Evolutionary conservation across 2,329 filamentous ascomycete genomes (phyloP).

Genomic region (Penicillium sp.): DNA sequence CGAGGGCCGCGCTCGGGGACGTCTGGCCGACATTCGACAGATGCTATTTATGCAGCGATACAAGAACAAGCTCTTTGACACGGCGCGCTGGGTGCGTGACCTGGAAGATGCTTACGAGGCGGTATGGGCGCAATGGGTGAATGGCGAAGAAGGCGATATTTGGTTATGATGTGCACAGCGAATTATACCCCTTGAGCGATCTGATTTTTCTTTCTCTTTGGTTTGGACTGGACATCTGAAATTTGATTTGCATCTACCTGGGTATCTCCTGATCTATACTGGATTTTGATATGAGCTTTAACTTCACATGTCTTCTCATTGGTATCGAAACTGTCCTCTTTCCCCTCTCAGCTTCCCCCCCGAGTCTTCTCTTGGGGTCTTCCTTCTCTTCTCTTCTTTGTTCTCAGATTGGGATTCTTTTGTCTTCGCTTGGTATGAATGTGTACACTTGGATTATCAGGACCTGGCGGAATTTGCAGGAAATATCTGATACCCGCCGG

Average conservation of each 20-base stretch:
- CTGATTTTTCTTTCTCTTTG: conserved; percentile 17
- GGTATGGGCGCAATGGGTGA: conserved; percentile 87
- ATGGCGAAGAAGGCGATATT: conserved; percentile 87
- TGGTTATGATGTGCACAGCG: conserved; percentile 61
- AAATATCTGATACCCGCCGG: background rate
- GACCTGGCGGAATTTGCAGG: too few relatives aligned
- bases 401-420: background rate
- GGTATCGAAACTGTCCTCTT: background rate
- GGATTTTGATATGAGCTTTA: background rate
- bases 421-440: background rate
- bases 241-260: conserved; percentile 2
- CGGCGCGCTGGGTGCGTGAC: conserved; percentile 84
- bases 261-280: background rate
- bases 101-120: conserved; percentile 85
- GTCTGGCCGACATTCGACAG: conserved; percentile 75
- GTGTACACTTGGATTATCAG: background rate
- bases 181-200: conserved; percentile 41
- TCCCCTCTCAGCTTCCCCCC: background rate
- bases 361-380: background rate
- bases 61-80: conserved; percentile 88
- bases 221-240: background rate
- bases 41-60: conserved; percentile 82
- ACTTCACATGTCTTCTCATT: background rate
- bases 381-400: background rate
- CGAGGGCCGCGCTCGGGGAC: conserved; percentile 54